Percentiles rank a stretch among this genome's conserved stretches.
These are phyloP conservation scores for Volutella citrinella DNA, from an alignment of 2,329 filamentous ascomycete species.

Conservation along the genomic window DNA sequence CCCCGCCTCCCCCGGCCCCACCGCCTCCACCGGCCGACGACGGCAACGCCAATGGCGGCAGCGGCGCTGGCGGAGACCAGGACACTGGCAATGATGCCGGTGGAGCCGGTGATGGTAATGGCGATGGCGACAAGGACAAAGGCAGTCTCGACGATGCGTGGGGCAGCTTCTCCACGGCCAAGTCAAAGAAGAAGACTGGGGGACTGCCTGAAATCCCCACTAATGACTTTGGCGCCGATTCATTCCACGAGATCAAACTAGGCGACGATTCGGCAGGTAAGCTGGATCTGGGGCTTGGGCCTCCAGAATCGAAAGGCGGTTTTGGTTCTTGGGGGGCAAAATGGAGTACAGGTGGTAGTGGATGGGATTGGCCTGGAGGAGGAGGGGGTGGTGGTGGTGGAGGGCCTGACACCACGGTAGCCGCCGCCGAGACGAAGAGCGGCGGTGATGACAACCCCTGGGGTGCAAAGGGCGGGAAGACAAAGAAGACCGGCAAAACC, in stretches of 20 bases:
- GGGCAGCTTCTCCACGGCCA: conserved; percentile 23
- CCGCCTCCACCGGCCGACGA: conserved; percentile 23
- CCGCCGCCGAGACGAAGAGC: conserved; percentile 12
- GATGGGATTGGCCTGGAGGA: conserved; percentile 41
- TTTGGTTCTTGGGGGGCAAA: conserved; percentile 60
- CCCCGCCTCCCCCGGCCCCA: conserved; percentile 24
- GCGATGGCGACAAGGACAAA: conserved; percentile 31
- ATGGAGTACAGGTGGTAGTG: conserved; percentile 53
- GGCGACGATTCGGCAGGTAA: conserved; percentile 56
- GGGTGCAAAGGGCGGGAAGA: conserved; percentile 43
- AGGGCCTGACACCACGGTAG: conserved; percentile 9
- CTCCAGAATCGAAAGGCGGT: conserved; percentile 40
- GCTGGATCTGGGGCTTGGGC: conserved; percentile 53
- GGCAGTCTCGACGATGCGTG: conserved; percentile 29
- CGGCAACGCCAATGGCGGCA: conserved; percentile 22
- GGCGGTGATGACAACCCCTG: conserved; percentile 43
- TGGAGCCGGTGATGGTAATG: conserved; percentile 25
- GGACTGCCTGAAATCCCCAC: conserved; percentile 26
- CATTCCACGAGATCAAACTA: conserved; percentile 67
- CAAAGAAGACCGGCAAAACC: conserved; percentile 50
- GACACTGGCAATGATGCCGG: conserved; percentile 34
- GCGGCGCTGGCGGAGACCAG: conserved; percentile 35
- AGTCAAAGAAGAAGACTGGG: conserved; percentile 41
- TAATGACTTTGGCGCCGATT: conserved; percentile 43
- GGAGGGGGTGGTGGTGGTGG: conserved; percentile 23